Conservation (phyloP, 371 early-diverging fungal species). For the Mortierella sp. region DNA sequence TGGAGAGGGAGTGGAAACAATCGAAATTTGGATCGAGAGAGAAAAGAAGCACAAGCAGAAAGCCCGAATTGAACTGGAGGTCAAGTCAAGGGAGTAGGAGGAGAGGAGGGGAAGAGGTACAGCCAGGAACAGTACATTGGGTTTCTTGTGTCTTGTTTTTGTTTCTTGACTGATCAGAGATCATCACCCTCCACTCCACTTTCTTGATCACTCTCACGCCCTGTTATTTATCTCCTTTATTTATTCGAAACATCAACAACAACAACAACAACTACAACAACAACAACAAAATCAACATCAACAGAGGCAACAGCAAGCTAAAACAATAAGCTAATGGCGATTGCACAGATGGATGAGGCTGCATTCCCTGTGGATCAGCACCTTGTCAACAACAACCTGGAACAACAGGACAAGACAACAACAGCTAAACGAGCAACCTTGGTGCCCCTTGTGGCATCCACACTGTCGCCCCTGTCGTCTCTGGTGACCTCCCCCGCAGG, state of each 20-base stretch:
- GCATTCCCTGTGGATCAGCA: neutral
- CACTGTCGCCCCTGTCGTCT: constrained; percentile 20
- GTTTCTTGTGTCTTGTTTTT: neutral
- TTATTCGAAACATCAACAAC: neutral
- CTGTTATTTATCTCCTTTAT: neutral
- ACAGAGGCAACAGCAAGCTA: neutral
- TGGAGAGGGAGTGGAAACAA: neutral
- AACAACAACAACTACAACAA: neutral
- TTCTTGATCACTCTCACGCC: neutral
- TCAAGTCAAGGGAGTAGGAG: too few relatives aligned
- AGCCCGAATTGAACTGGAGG: neutral
- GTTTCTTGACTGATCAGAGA: constrained; percentile 2
- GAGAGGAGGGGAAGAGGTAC: neutral
- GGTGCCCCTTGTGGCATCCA: constrained; percentile 28
- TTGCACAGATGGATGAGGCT: neutral
- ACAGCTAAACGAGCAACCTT: constrained; percentile 24
- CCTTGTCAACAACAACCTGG: neutral
- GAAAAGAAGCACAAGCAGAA: neutral
- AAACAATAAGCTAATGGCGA: neutral
- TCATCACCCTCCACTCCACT: neutral
- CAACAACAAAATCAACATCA: neutral
- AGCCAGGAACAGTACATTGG: neutral
- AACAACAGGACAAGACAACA: neutral
- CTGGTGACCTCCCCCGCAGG: constrained; percentile 18
- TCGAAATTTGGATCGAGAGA: neutral